A percentile compares a stretch with the other conserved stretches of the same genome.
Evolutionary conservation across 116 monocot genomes (phyloP).

Genomic region (Phalaenopsis hybrid): DNA sequence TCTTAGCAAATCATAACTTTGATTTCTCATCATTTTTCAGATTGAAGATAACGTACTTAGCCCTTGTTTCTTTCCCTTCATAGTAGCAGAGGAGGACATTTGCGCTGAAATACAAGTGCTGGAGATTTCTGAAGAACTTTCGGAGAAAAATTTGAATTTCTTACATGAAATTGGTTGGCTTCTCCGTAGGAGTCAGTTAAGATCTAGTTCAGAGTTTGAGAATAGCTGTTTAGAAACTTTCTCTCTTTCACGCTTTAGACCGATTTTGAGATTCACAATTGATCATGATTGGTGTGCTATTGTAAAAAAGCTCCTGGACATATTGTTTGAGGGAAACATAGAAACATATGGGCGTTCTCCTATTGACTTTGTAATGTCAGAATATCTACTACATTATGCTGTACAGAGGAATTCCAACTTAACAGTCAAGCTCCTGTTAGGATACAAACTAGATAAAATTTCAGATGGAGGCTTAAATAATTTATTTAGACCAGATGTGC

Average conservation of each 20-base stretch:
- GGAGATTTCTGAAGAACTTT: constrained; percentile 29
- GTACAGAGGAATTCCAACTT: constrained; percentile 50
- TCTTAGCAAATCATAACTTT: neutral
- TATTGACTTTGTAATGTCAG: constrained; percentile 36
- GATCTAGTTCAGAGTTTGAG: constrained; percentile 11
- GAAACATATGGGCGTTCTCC: constrained; percentile 27
- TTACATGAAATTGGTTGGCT: constrained; percentile 93
- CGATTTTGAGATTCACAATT: constrained; percentile 58
- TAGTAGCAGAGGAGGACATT: constrained; percentile 78
- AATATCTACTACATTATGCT: constrained; percentile 61
- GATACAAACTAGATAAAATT: constrained; percentile 22
- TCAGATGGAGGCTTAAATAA: constrained; percentile 1
- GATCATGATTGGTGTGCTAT: constrained; percentile 67
- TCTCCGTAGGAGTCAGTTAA: constrained; percentile 39
- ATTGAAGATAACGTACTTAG: constrained; percentile 70
- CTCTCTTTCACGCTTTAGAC: constrained; percentile 41
- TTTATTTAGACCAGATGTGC: constrained; percentile 66
- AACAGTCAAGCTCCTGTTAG: constrained; percentile 61
- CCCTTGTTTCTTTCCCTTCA: constrained; percentile 64
- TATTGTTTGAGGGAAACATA: constrained; percentile 56
- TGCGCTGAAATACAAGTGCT: constrained; percentile 69
- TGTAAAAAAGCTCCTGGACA: constrained; percentile 68
- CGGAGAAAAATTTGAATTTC: constrained; percentile 36
- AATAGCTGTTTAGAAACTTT: constrained; percentile 17
- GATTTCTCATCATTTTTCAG: constrained; percentile 25